phyloP scores from a whole-genome alignment of 495 filamentous ascomycete genomes.

The Poronia punctata region DNA sequence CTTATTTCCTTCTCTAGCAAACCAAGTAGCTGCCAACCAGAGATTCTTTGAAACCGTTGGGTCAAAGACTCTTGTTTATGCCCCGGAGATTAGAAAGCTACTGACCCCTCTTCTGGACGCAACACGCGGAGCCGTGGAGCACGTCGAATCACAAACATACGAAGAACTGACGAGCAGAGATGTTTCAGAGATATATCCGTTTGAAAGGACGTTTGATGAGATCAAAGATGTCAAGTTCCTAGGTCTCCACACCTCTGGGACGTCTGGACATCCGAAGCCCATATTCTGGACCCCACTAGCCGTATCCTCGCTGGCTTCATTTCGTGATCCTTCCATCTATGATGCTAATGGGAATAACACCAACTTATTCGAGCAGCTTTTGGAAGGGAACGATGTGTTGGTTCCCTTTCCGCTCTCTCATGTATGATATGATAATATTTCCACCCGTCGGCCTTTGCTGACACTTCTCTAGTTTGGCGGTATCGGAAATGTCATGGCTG shows the following conservation, averaged over 20 bases:
- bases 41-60: neutral
- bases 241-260: neutral
- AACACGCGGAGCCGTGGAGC: too few relatives aligned
- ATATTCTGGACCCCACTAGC: slow-evolving; percentile 19
- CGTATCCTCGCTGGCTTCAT: slow-evolving; percentile 13
- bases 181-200: slow-evolving; percentile 14
- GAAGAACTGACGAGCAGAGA: slow-evolving; percentile 11
- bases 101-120: too few relatives aligned
- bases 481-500: neutral
- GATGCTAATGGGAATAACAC: slow-evolving; percentile 5
- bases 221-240: slow-evolving; percentile 6
- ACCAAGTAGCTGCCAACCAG: neutral
- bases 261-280: slow-evolving; percentile 18
- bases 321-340: slow-evolving; percentile 8
- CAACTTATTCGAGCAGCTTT: slow-evolving; percentile 2
- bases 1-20: neutral
- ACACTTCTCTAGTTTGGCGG: neutral
- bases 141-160: neutral
- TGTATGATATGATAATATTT: too few relatives aligned
- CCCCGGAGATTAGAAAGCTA: neutral
- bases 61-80: neutral
- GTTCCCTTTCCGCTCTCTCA: neutral
- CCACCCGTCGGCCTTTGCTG: too few relatives aligned
- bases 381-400: neutral
- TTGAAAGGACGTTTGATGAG: slow-evolving; percentile 13